Conservation (phyloP, 2,329 filamentous ascomycete genomes). For the Alternaria alternata region DNA sequence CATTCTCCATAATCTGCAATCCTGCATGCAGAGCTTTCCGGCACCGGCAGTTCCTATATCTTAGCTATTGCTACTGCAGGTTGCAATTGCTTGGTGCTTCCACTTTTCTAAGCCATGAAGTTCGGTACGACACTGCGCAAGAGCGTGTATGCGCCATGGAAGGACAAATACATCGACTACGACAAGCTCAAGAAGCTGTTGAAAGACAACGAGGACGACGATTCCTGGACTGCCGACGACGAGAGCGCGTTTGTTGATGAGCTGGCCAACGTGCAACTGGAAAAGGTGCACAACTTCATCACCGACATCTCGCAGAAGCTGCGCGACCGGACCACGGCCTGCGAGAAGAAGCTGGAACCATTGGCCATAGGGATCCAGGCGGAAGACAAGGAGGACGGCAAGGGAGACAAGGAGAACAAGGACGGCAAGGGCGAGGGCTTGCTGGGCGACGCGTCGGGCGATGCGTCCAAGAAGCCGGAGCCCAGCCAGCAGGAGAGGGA, state of each 20-base stretch:
- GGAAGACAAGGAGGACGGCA: conserved; percentile 26
- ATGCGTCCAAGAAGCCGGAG: conserved; percentile 35
- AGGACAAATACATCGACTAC: conserved; percentile 95
- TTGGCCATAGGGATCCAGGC: conserved; percentile 54
- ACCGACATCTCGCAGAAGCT: conserved; percentile 81
- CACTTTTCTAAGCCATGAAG: conserved; percentile 69
- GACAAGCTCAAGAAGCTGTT: conserved; percentile 88
- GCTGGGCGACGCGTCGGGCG: conserved; percentile 24
- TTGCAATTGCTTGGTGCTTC: conserved; percentile 4
- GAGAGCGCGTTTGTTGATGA: conserved; percentile 95
- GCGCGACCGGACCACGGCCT: conserved; percentile 78
- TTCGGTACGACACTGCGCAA: conserved; percentile 89
- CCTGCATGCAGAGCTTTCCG: conserved; percentile 21
- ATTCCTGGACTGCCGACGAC: conserved; percentile 88
- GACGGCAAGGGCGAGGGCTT: conserved; percentile 19
- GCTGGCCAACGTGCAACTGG: conserved; percentile 90
- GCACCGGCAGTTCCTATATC: conserved; percentile 1
- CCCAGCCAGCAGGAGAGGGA: conserved; percentile 53
- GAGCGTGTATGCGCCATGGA: conserved; percentile 86
- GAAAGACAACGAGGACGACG: conserved; percentile 71
- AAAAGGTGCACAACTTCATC: conserved; percentile 94
- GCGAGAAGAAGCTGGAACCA: conserved; percentile 70
- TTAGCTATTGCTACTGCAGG: conserved; percentile 4
- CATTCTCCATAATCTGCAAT: not conserved
- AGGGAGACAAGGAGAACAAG: conserved; percentile 17